phyloP scores from a whole-genome alignment of 1,284 basidiomycete species.

The Phellopilus nigrolimitatus region DNA sequence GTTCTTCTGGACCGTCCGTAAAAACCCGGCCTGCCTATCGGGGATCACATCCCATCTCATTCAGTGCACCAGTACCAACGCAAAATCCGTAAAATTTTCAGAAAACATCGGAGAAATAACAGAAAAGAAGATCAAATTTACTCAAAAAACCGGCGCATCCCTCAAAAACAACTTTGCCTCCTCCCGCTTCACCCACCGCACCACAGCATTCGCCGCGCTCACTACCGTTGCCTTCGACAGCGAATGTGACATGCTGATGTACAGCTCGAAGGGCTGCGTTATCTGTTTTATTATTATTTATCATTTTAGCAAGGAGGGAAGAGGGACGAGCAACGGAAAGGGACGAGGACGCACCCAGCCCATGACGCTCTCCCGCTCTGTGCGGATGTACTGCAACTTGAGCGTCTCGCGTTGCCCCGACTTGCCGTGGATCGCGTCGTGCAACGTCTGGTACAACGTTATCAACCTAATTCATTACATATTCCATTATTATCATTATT shows the following conservation, averaged over 20 bases:
- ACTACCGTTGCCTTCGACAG: conserved; percentile 85
- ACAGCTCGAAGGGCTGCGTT: conserved; percentile 90
- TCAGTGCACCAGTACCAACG: too few relatives aligned
- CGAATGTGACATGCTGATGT: conserved; percentile 76
- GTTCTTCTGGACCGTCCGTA: too few relatives aligned
- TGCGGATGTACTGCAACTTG: conserved; percentile 81
- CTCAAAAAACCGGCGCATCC: conserved; percentile 83
- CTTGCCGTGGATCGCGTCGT: conserved; percentile 83
- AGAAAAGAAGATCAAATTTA: neutral
- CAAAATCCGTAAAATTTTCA: neutral
- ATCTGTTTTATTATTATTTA: conserved; percentile 47
- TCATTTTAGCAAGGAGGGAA: conserved; percentile 4
- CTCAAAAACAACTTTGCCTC: conserved; percentile 78
- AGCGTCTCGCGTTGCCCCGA: conserved; percentile 72
- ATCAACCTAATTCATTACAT: conserved; percentile 47
- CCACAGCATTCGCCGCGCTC: conserved; percentile 82
- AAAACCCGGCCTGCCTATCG: too few relatives aligned
- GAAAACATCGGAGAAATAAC: neutral
- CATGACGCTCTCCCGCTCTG: conserved; percentile 82
- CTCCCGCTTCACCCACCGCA: conserved; percentile 86
- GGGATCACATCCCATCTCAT: too few relatives aligned
- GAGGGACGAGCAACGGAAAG: too few relatives aligned
- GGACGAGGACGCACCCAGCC: conserved; percentile 68
- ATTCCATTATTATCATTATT: too few relatives aligned
- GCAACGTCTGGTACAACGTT: conserved; percentile 79